Evolutionary conservation across 2,329 filamentous ascomycete genomes (phyloP), one percentile per base, ranked within the genome.

Genomic region (Cladosporium velox): DNA sequence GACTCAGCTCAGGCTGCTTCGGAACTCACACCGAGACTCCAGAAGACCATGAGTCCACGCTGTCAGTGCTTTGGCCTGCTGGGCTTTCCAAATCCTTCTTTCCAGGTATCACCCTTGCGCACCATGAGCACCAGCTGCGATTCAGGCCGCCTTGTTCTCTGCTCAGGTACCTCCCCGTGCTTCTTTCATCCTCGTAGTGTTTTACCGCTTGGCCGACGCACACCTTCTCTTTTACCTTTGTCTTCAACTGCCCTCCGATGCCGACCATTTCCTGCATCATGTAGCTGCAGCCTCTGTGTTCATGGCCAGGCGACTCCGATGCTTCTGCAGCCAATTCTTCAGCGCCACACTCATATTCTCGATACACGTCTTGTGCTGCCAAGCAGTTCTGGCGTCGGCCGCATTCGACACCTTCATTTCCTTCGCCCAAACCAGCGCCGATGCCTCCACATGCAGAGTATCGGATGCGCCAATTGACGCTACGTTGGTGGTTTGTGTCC

Each of bases 41-140:
- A 26, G 64, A 65, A 24, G 64, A 65, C 4, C 32, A 67, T 7
- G 72, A 73, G 5, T 66, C 68, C n/a, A 74, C 66, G 57, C 74
- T 76, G 12, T 73, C 71, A 8, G 69, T 70, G 35, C 72, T 74
- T 58, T 65, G 65, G 6, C 59, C 60, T 12, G 65, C 47, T 14
- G 44, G 30, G 11, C 67, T 65, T 49, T 68, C 69, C 49, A 69
- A 26, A 54, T 75, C 73, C 54, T 75, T 76, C 66, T 73, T 74
- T 1, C 73, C 70, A 4, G 66, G 65, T 8, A 75, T 67, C 12
- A 76, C 72, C 67, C 92, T 84, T 77, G 85, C 87, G 77, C 94
- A 98, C 93, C 94, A 97, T 0, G 91, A 92, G 77, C 93, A 98
- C 92, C 92, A 97, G 75, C 91, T 93, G 67, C 93, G 85, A 65